Evolutionary conservation across 2,329 filamentous ascomycete genomes (phyloP), one percentile per base, ranked within the genome.

Genomic region (Phyllachora maydis): DNA sequence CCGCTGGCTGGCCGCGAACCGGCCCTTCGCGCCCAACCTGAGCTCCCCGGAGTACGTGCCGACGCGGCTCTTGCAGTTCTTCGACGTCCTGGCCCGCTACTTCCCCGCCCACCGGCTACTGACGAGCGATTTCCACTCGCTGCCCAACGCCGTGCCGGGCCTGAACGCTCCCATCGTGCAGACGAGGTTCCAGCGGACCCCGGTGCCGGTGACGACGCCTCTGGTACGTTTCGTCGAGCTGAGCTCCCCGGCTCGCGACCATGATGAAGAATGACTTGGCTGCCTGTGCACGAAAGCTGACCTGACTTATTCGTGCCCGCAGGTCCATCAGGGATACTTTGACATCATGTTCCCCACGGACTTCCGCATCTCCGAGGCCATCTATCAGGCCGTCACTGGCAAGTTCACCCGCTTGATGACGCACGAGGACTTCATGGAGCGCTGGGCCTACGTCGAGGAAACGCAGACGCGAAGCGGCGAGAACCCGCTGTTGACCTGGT

Each of bases 341-440:
- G 90, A 98, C 44, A 93, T 98, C 38, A 71, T 98, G 42, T 98
- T 98, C 52, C 88, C 88, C 1, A 98, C 88, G 8, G 76, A 98
- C 48, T 98, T 98, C 43, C 60, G 65, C 31, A 73, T 91, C 34
- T 74, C 88, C 49, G 82, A 95, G 48, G 71, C 81, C 37, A 69
- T 95, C 36, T 98, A 98, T 51, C 72, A 79, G 26, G 81, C 81
- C 30, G 69, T 95, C 37, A 98, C 88, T 0, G 85, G 85, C 16
- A 88, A 90, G 43, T 56, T 95, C 37, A 92, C 83, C 3, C 65
- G 75, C 24, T 78, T 91, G 24, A 64, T 72, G 43, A 69, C 73
- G 18, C 88, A 98, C 39, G 81, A 85, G 42, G 78, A 90, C 34
- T 98, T 95, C 42, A 70, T 98, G 62, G 61, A 61, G 25, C 64